Base-by-base conservation (phyloP, 2,329 filamentous ascomycete species). In the Alternaria novae-zelandiae region DNA sequence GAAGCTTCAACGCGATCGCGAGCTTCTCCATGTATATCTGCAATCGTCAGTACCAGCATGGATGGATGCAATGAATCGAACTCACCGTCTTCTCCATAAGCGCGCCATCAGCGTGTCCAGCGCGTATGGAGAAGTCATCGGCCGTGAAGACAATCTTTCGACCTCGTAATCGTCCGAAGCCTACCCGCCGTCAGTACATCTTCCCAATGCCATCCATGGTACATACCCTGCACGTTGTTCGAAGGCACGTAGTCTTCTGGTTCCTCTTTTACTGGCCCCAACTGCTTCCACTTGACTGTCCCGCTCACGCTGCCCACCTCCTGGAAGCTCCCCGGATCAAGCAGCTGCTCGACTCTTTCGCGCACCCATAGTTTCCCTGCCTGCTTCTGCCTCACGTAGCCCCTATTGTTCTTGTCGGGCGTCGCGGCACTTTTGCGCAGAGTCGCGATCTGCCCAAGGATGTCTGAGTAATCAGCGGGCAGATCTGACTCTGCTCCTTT, bases 331-430 rank as follows among this genome's bases (percentile, higher is more conserved):
- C 81, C 84, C 3, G 78, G 69, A 61, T 90, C 88, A 11, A 90
- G 81, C n/a, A 90, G 79, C 30, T 84, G 79, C 6, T 86, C 82
- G 17, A 90, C 85, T 3, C 88, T 82, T 70, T 90, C 88, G 21
- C 88, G 84, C 0, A 90, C 88, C 87, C 88, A 90, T 17, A 90
- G 82, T 74, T 90, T 90, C 2, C 88, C 88, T 4, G 87, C 84
- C 75, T 87, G 82, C 67, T 88, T 89, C 72, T 90, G 88, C 6
- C 86, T 84, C n/a, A 86, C 76, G 66, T 90, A 90, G 23, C 88
- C 88, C 64, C 85, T 81, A 59, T 85, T 85, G 8, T 78, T 83
- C 0, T 81, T 74, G 55, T 88, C 82, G 2, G 88, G 87, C 1
- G 84, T 89, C 21, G 82, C 78, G 11, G 88, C 87, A 41, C 88